Base-by-base conservation (phyloP, 129 eudicot species). In the Smallanthus sonchifolius region DNA sequence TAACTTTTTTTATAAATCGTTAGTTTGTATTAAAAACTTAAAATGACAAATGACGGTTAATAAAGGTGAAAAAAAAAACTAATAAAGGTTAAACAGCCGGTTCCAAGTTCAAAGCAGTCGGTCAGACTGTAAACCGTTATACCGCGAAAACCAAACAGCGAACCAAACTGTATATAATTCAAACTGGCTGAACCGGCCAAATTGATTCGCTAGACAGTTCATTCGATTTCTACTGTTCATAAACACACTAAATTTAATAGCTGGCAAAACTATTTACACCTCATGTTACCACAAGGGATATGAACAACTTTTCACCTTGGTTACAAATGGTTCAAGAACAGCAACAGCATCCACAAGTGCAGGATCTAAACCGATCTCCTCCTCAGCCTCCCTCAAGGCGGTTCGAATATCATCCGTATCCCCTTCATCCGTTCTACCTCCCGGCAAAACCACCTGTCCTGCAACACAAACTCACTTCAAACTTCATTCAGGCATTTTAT, bases 351-450 rank as follows among this genome's bases (percentile, higher is more conserved):
- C 79, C 1, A 90, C 96, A 72, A 85, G 84, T 4, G 73, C 74
- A 51, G 91, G 96, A 64, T 90, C 96, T 83, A 90, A 80, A 2
- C 96, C 93, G 16, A 90, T 85, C 78, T 90, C 96, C 81, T 90
- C 96, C 24, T 79, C 35, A 1, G 96, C 96, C 73, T 90, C 96
- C 66, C 93, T 87, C 82, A 85, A 55, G 2, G 96, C 96, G 24
- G 93, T 90, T 34, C 74, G 81, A 9, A 63, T 77, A 55, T 87
- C 84, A 77, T 72, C 67, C 2, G 24, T 75, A 77, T 87, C 96
- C 3, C 73, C 83, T 61, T 90, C 87, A n/a, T 87, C 93, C 8
- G 66, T 80, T 57, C 82, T 90, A 48, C 91, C 93, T 75, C 96
- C 96, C 1, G 93, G 96, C 79, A 87, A 85, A 44, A 93, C 70